A percentile compares a stretch with the other conserved stretches of the same genome.
Conservation (phyloP, 768 basidiomycete genomes). For the Collybia sordida region DNA sequence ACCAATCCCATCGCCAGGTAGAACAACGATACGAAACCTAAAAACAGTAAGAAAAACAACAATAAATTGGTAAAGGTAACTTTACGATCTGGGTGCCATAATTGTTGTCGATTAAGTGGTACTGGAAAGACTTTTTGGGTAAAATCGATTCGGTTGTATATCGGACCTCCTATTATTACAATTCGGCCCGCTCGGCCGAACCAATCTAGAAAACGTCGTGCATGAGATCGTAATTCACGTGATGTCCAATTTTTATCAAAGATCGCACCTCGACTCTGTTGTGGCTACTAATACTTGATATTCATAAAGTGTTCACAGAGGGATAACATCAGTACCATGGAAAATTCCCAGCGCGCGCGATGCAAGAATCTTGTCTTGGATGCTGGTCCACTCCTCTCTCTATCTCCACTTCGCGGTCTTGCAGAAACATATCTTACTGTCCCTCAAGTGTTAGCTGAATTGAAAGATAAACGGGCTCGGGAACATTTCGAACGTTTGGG, state of each 20-base stretch:
- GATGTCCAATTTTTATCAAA: constrained; percentile 12
- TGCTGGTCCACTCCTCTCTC: constrained; percentile 88
- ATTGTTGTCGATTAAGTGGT: constrained; percentile 1
- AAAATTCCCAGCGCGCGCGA: constrained; percentile 31
- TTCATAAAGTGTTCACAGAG: background rate
- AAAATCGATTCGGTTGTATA: constrained; percentile 11
- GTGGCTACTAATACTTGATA: background rate
- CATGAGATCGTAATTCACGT: constrained; percentile 7
- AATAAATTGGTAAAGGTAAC: background rate
- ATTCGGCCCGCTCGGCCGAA: constrained; percentile 9
- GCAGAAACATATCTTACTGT: constrained; percentile 86
- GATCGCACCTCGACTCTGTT: constrained; percentile 2
- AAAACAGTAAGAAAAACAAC: constrained; percentile 1
- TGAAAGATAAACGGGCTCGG: constrained; percentile 85
- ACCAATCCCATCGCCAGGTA: constrained; percentile 99
- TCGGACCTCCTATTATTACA: constrained; percentile 8
- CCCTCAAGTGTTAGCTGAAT: constrained; percentile 86
- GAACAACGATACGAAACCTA: constrained; percentile 85
- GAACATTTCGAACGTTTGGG: constrained; percentile 84
- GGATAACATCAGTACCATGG: constrained; percentile 6
- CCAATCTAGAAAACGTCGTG: background rate
- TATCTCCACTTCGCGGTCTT: constrained; percentile 86
- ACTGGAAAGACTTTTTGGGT: constrained; percentile 5
- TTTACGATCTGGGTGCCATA: constrained; percentile 49
- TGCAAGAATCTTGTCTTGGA: constrained; percentile 88